Conservation (phyloP, 305 asterid genomes). For the Ajuga reptans region DNA sequence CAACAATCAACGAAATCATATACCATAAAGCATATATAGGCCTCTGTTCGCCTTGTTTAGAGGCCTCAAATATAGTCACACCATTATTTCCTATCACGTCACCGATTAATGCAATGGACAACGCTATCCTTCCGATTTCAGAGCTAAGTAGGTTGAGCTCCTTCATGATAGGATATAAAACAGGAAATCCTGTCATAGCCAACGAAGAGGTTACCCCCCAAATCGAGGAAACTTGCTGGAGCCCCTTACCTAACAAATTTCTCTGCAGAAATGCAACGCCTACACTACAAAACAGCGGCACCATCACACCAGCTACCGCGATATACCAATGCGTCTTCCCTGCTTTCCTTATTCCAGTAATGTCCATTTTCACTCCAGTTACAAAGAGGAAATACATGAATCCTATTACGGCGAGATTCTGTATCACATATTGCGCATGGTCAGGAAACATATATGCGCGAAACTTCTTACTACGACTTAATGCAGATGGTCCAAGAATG, state of each 20-base stretch:
- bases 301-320: slow-evolving; percentile 28
- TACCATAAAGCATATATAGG: slow-evolving; percentile 43
- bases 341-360: slow-evolving; percentile 25
- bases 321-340: slow-evolving; percentile 51
- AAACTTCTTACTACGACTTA: slow-evolving; percentile 43
- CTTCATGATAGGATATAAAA: slow-evolving; percentile 47
- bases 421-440: slow-evolving; percentile 31
- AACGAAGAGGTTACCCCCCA: slow-evolving; percentile 45
- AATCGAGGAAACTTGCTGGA: slow-evolving; percentile 36
- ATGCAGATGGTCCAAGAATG: slow-evolving; percentile 60
- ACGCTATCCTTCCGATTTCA: slow-evolving; percentile 59
- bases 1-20: slow-evolving; percentile 28
- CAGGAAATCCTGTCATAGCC: slow-evolving; percentile 60
- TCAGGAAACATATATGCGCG: slow-evolving; percentile 43
- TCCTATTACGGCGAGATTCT: slow-evolving; percentile 54
- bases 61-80: slow-evolving; percentile 47
- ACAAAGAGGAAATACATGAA: slow-evolving; percentile 68
- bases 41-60: slow-evolving; percentile 42
- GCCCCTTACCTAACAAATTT: slow-evolving; percentile 29
- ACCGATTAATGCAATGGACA: slow-evolving; percentile 38
- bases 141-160: slow-evolving; percentile 75
- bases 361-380: slow-evolving; percentile 60
- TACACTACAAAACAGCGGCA: slow-evolving; percentile 34
- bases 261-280: slow-evolving; percentile 29
- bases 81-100: slow-evolving; percentile 49